Conservation (phyloP, 2,329 filamentous ascomycete genomes). For the Furcasterigmium sp. region DNA sequence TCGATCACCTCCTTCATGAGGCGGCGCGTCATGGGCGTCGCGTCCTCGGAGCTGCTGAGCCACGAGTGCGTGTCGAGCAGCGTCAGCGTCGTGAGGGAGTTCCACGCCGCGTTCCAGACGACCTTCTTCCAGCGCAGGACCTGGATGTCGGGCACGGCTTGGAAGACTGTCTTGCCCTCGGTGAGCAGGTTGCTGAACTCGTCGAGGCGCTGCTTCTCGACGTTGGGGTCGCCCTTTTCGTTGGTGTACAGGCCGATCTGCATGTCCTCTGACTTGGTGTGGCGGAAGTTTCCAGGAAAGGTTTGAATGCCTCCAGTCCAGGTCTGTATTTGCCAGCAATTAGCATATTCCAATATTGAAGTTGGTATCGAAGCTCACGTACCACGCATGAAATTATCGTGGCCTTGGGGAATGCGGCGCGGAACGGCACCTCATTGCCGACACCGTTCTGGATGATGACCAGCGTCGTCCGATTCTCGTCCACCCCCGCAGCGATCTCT, state of each 20-base stretch:
- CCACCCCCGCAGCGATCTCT: conserved; percentile 26
- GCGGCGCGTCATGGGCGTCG: conserved; percentile 43
- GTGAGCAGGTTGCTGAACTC: conserved; percentile 33
- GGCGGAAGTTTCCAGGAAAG: conserved; percentile 40
- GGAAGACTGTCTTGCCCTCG: conserved; percentile 35
- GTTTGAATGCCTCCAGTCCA: conserved; percentile 49
- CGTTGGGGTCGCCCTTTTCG: conserved; percentile 11
- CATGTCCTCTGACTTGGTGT: conserved; percentile 47
- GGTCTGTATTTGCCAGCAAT: conserved; percentile 22
- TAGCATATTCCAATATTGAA: too few species aligned
- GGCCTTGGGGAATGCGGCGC: conserved; percentile 38
- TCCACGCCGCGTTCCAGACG: conserved; percentile 56
- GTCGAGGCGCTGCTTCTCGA: conserved; percentile 31
- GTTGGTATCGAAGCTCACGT: conserved; percentile 14
- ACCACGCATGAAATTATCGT: conserved; percentile 52
- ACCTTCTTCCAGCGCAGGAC: conserved; percentile 55
- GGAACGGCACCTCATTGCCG: conserved; percentile 52
- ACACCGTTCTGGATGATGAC: conserved; percentile 60
- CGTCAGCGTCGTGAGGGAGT: conserved; percentile 53
- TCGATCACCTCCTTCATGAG: conserved; percentile 48
- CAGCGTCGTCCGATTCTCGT: conserved; percentile 39
- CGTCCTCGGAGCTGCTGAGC: conserved; percentile 35
- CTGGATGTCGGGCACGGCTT: conserved; percentile 50
- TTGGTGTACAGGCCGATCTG: conserved; percentile 49
- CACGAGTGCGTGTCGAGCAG: conserved; percentile 46